These are phyloP conservation scores for Cladophialophora yegresii DNA, from an alignment of 2,329 filamentous ascomycete species.

Conservation along the genomic window DNA sequence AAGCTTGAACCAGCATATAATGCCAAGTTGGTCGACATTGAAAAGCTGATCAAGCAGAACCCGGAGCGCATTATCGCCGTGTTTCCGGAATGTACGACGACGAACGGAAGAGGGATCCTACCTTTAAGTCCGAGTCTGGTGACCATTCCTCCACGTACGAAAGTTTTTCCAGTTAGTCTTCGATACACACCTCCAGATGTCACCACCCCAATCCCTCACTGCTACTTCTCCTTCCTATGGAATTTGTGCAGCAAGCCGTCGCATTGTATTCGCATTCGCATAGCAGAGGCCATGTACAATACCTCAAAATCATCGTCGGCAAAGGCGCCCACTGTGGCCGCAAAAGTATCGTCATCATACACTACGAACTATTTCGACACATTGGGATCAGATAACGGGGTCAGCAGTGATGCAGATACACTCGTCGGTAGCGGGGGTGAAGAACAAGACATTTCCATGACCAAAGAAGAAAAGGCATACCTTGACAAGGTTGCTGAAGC, in stretches of 20 bases:
- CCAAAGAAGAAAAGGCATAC: slow-evolving; percentile 64
- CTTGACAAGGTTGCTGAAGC: slow-evolving; percentile 81
- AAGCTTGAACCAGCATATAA: slow-evolving; percentile 49
- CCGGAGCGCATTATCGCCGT: slow-evolving; percentile 77
- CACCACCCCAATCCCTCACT: slow-evolving; percentile 81
- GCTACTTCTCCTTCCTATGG: slow-evolving; percentile 77
- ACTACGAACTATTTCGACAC: slow-evolving; percentile 52
- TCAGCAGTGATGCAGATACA: slow-evolving; percentile 35
- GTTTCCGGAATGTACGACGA: slow-evolving; percentile 92
- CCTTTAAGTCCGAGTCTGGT: slow-evolving; percentile 78
- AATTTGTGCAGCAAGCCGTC: slow-evolving; percentile 79
- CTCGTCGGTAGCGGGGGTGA: slow-evolving; percentile 37
- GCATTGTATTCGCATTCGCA: slow-evolving; percentile 85
- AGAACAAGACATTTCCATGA: slow-evolving; percentile 41
- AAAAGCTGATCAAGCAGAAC: slow-evolving; percentile 65
- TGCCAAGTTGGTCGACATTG: slow-evolving; percentile 61
- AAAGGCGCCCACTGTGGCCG: neutral
- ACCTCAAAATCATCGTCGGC: slow-evolving; percentile 22
- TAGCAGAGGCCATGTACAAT: slow-evolving; percentile 68
- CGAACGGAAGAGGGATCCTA: slow-evolving; percentile 87
- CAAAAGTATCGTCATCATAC: slow-evolving; percentile 43
- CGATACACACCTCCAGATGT: slow-evolving; percentile 87
- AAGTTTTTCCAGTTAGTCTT: slow-evolving; percentile 87
- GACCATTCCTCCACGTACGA: slow-evolving; percentile 64
- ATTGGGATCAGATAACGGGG: slow-evolving; percentile 44